Evolutionary conservation across 805 yeast genomes (phyloP).

Genomic region (Zygosaccharomyces bisporus): DNA sequence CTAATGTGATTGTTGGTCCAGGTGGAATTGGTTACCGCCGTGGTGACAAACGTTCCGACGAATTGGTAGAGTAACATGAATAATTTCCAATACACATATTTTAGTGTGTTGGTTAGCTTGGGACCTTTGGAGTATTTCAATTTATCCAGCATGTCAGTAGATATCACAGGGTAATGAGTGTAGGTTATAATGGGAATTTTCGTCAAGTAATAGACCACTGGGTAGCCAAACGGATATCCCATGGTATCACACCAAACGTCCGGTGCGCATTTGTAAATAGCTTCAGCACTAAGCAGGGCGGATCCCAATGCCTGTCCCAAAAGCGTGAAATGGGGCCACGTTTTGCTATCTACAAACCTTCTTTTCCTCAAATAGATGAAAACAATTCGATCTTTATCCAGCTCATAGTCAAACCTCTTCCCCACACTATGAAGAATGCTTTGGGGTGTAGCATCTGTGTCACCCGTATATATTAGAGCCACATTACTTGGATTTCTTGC

Average conservation of each 20-base stretch:
- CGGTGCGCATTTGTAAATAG: slow-evolving; percentile 64
- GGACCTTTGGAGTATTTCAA: slow-evolving; percentile 33
- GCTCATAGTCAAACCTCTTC: slow-evolving; percentile 52
- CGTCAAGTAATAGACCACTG: slow-evolving; percentile 52
- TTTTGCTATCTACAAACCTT: slow-evolving; percentile 58
- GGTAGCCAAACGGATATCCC: slow-evolving; percentile 88
- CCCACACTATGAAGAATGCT: slow-evolving; percentile 50
- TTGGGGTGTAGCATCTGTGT: slow-evolving; percentile 45
- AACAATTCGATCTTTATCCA: slow-evolving; percentile 52
- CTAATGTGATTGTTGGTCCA: slow-evolving; percentile 85
- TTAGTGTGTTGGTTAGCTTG: slow-evolving; percentile 32
- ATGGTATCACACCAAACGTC: slow-evolving; percentile 93
- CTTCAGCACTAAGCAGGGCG: slow-evolving; percentile 61
- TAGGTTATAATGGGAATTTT: slow-evolving; percentile 78
- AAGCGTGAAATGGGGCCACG: slow-evolving; percentile 78
- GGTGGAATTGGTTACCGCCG: slow-evolving; percentile 75
- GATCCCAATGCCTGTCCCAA: slow-evolving; percentile 88
- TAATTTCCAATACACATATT: slow-evolving; percentile 65
- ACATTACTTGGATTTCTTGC: slow-evolving; percentile 45
- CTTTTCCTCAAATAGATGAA: slow-evolving; percentile 57
- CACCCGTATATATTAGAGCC: slow-evolving; percentile 72
- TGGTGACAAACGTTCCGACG: slow-evolving; percentile 62
- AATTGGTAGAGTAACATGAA: slow-evolving; percentile 61
- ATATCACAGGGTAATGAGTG: slow-evolving; percentile 93
- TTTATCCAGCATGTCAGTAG: slow-evolving; percentile 77